Evolutionary conservation across 2,329 filamentous ascomycete species (phyloP), one percentile per base, ranked within the genome.

Genomic region (Arthrobotrys conoides): DNA sequence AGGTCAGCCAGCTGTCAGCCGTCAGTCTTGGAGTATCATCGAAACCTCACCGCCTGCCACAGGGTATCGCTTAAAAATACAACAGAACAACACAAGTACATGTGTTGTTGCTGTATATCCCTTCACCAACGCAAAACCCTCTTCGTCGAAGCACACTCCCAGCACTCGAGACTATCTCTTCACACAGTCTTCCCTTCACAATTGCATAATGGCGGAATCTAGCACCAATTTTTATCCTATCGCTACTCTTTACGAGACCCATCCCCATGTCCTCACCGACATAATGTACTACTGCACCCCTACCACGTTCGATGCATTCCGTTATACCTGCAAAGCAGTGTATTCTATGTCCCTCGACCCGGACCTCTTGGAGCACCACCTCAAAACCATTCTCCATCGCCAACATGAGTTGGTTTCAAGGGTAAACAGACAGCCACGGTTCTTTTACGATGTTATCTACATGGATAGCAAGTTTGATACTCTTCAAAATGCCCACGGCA

Each of bases 301-400:
- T 38, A 77, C 73, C 2, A 77, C 67, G 9, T 77, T 77, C 27
- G 73, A 77, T 41, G 73, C 73, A 9, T 48, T 77, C 36, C 61
- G 73, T 16, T 77, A 77, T 20, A 77, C 73, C 10, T 77, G 73
- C 53, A 77, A 77, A 53, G 41, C 73, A 0, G 70, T 77, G 30
- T 77, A 77, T 16, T 77, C 73, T 46, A 77, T 77, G 73, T 77
- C 73, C 4, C 67, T 77, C 3, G 73, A 77, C 20, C 67, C 73
- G 8, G 51, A 27, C 6, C 67, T 77, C 12, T 51, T 77, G 22
- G 44, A 67, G 33, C 44, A 77, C 18, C 73, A 77, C 33, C 44
- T 77, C 2, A 67, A 36, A 30, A 57, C 33, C 9, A 71, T 77
- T 22, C 27, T 71, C 14, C 33, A 77, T 30, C 73, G 67, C 3